Evolutionary conservation across 768 basidiomycete genomes (phyloP).

Genomic region (Clitopilus hobsonii): DNA sequence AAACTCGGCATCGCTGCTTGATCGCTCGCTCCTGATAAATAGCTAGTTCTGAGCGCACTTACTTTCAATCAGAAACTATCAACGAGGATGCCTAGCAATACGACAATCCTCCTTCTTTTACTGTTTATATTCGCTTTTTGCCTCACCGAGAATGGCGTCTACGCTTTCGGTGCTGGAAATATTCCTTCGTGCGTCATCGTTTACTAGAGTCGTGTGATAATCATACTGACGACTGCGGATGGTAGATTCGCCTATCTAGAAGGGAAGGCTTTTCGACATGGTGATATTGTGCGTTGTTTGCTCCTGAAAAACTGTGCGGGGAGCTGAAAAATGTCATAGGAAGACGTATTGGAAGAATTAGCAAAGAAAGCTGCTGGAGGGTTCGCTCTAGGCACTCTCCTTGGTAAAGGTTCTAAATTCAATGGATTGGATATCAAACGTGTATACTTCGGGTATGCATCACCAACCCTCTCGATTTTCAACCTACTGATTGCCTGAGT

Average conservation of each 20-base stretch:
- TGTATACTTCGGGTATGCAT: conserved; percentile 72
- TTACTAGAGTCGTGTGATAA: no score
- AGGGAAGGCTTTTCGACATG: conserved; percentile 81
- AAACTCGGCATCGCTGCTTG: no score
- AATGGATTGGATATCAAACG: conserved; percentile 77
- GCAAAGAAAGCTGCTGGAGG: conserved; percentile 52
- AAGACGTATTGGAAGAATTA: conserved; percentile 62
- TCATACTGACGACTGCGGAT: conserved; percentile 1
- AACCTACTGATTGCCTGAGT: conserved; percentile 1
- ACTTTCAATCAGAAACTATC: no score
- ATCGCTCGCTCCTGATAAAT: no score
- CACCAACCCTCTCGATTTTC: background rate
- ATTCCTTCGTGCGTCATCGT: conserved; percentile 65
- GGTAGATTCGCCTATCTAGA: conserved; percentile 82
- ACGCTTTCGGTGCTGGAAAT: conserved; percentile 82
- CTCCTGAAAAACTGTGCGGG: no score
- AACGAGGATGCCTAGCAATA: conserved; percentile 31
- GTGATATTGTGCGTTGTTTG: conserved; percentile 78
- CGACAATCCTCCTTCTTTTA: conserved; percentile 37
- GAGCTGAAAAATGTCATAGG: no score
- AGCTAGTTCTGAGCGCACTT: no score
- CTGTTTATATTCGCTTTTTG: conserved; percentile 52
- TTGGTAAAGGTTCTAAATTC: conserved; percentile 68
- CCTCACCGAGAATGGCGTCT: conserved; percentile 51
- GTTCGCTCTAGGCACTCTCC: conserved; percentile 53